Evolutionary conservation across 2,329 filamentous ascomycete species (phyloP).

Genomic region (Alternaria sp.): DNA sequence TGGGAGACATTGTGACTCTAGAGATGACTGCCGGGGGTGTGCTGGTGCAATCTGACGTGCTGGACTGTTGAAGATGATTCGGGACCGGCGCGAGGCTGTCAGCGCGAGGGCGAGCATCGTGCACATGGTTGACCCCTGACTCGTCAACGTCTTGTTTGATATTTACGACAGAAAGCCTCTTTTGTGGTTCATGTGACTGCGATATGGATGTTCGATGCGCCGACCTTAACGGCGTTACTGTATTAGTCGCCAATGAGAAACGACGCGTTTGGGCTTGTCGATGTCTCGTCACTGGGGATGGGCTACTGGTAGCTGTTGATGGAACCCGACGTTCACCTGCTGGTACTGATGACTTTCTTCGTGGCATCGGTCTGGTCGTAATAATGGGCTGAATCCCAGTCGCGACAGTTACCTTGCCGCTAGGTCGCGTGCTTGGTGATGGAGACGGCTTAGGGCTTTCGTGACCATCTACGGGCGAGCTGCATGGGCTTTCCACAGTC

Average conservation of each 20-base stretch:
- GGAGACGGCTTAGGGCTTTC: conserved; percentile 6
- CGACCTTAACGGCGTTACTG: conserved; percentile 1
- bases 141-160: conserved; percentile 15
- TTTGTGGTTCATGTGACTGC: conserved; percentile 20
- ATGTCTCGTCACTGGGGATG: conserved; percentile 23
- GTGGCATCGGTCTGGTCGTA: background rate
- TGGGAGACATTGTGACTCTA: conserved; percentile 29
- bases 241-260: conserved; percentile 9
- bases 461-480: conserved; percentile 1
- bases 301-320: conserved; percentile 19
- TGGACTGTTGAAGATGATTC: conserved; percentile 29
- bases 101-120: conserved; percentile 12
- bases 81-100: conserved; percentile 32
- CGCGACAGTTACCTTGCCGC: conserved; percentile 5
- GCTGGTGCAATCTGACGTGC: conserved; percentile 23
- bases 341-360: conserved; percentile 12
- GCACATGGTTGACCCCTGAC: background rate
- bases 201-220: conserved; percentile 6
- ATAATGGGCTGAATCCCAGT: background rate
- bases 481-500: background rate
- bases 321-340: conserved; percentile 7
- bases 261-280: conserved; percentile 19
- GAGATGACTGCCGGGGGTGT: conserved; percentile 24
- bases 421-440: conserved; percentile 10
- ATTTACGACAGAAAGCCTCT: conserved; percentile 20